These are phyloP conservation scores for Citrus maxima DNA, from an alignment of 345 rosid genomes.

Conservation along the genomic window DNA sequence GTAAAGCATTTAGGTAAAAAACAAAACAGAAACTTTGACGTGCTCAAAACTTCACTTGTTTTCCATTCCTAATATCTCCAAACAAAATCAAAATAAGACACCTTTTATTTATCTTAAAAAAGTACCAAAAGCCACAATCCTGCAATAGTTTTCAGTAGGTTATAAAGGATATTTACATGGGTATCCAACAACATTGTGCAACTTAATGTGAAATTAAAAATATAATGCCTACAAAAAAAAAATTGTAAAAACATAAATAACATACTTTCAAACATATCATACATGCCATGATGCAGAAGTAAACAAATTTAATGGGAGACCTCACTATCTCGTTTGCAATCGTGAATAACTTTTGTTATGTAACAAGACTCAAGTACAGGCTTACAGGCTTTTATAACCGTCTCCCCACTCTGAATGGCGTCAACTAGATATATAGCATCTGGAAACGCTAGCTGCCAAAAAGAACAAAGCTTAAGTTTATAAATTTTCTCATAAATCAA, in stretches of 20 bases:
- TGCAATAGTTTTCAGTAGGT: too few relatives aligned
- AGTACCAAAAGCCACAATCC: too few relatives aligned
- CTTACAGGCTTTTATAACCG: conserved; percentile 76
- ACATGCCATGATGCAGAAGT: conserved; percentile 18
- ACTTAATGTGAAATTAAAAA: too few relatives aligned
- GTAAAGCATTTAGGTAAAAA: too few relatives aligned
- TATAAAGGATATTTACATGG: too few relatives aligned
- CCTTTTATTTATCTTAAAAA: too few relatives aligned
- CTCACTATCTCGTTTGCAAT: conserved; percentile 99
- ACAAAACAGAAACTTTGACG: too few relatives aligned
- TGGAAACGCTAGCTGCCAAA: conserved; percentile 83
- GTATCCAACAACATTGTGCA: too few relatives aligned
- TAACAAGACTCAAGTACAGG: conserved; percentile 88
- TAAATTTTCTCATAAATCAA: not conserved
- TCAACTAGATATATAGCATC: conserved; percentile 89
- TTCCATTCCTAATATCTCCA: too few relatives aligned
- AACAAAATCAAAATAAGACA: too few relatives aligned
- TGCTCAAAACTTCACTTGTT: too few relatives aligned
- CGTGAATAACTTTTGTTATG: conserved; percentile 93
- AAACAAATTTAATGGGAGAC: conserved; percentile 44
- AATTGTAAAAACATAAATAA: not conserved
- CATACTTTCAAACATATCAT: conserved; percentile 5
- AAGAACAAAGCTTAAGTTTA: conserved; percentile 14
- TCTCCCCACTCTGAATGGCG: conserved; percentile 68
- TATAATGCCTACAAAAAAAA: conserved; percentile 50